These are phyloP conservation scores for Candida sanyaensis DNA, from an alignment of 1,139 yeast species.

Conservation along the genomic window DNA sequence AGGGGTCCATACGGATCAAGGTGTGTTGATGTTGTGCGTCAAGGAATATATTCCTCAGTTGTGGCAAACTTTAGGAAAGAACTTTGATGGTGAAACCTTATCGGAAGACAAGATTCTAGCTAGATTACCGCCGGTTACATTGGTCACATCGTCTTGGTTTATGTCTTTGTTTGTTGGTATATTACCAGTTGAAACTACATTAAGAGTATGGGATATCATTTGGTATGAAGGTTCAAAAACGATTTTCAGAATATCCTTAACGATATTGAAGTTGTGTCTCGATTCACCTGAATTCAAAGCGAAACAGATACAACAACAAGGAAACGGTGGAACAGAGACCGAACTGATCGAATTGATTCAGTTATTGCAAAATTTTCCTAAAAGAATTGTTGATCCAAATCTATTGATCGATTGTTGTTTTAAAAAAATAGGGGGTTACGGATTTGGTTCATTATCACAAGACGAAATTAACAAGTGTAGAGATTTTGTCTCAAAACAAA, in stretches of 20 bases:
- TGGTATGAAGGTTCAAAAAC: conserved; percentile 92
- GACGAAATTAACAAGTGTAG: conserved; percentile 79
- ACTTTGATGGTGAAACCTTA: conserved; percentile 43
- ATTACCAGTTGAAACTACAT: conserved; percentile 81
- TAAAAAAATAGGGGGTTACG: conserved; percentile 67
- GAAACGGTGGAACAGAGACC: conserved; percentile 28
- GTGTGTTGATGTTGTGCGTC: conserved; percentile 84
- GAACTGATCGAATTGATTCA: conserved; percentile 90
- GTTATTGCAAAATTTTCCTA: conserved; percentile 81
- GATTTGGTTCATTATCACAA: conserved; percentile 73
- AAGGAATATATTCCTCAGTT: conserved; percentile 81
- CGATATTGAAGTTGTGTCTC: conserved; percentile 78
- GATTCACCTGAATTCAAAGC: conserved; percentile 50
- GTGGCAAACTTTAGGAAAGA: conserved; percentile 59
- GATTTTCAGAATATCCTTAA: conserved; percentile 77
- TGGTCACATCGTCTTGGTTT: conserved; percentile 97
- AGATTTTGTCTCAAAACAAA: conserved; percentile 68
- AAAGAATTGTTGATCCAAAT: conserved; percentile 68
- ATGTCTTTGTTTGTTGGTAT: conserved; percentile 93
- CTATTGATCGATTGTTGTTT: conserved; percentile 71
- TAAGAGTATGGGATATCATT: conserved; percentile 92
- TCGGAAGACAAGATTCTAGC: conserved; percentile 65
- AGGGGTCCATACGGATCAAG: conserved; percentile 95
- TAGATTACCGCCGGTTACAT: conserved; percentile 84
- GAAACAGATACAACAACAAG: conserved; percentile 14